Conservation (phyloP, 108 stramenopile genomes). For the Conticribra weissflogii region DNA sequence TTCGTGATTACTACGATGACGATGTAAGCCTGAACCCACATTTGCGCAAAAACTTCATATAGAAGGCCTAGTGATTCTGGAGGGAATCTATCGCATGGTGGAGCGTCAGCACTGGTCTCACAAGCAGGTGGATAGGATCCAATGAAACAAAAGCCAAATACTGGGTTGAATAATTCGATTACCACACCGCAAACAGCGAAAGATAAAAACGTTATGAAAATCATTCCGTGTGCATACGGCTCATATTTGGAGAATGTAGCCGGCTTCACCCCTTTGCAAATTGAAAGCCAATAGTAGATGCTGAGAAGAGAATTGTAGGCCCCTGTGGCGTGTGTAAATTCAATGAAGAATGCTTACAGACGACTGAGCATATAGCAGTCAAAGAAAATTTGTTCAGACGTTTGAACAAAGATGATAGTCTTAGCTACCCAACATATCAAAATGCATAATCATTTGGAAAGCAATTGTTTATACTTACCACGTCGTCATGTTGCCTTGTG, state of each 20-base stretch:
- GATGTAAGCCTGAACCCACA: constrained; percentile 15
- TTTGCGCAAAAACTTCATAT: constrained; percentile 13
- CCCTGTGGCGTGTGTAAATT: constrained; percentile 2
- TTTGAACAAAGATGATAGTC: neutral
- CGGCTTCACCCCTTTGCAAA: constrained; percentile 20
- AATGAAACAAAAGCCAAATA: constrained; percentile 12
- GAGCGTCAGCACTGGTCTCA: neutral
- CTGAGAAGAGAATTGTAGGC: constrained; percentile 15
- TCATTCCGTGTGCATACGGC: neutral
- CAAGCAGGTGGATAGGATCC: constrained; percentile 6
- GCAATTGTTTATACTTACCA: neutral
- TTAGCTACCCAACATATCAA: neutral
- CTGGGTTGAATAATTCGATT: constrained; percentile 12
- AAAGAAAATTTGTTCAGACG: neutral
- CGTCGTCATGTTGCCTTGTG: constrained; percentile 19
- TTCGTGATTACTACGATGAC: constrained; percentile 1
- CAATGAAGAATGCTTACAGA: constrained; percentile 14
- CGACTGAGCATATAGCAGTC: neutral
- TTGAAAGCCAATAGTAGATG: constrained; percentile 15
- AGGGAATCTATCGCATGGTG: neutral
- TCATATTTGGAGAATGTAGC: constrained; percentile 3
- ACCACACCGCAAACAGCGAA: neutral
- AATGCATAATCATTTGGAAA: too few relatives aligned
- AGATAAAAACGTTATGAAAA: neutral
- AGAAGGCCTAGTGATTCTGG: neutral